Percentiles rank a stretch among this genome's conserved stretches.
Conservation (phyloP, 345 rosid genomes). For the Euclidium syriacum region DNA sequence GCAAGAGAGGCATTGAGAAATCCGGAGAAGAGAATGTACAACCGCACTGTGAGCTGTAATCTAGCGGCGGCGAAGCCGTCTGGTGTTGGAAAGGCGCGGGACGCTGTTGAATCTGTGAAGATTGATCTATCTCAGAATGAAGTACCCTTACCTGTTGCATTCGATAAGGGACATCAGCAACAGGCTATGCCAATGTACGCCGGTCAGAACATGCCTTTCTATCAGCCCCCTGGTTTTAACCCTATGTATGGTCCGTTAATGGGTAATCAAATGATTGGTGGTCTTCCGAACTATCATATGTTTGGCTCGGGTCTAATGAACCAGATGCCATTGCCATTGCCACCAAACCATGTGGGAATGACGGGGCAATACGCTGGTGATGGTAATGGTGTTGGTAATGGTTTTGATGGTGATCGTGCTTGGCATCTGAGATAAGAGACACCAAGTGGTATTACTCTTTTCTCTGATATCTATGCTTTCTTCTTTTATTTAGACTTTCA, state of each 20-base stretch:
- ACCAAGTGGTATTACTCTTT: conserved; percentile 11
- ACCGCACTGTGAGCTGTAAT: conserved; percentile 27
- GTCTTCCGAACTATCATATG: conserved; percentile 20
- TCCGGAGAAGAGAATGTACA: conserved; percentile 37
- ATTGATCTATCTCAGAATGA: conserved; percentile 29
- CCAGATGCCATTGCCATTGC: background rate
- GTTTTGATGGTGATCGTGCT: conserved; percentile 30
- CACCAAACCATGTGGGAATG: conserved; percentile 24
- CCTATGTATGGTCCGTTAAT: conserved; percentile 28
- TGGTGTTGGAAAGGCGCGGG: conserved; percentile 16
- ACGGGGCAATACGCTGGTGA: conserved; percentile 24
- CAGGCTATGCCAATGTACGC: conserved; percentile 18
- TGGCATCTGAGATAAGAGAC: conserved; percentile 26
- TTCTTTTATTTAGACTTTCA: conserved; percentile 13
- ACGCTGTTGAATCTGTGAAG: conserved; percentile 26
- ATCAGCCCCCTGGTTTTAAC: conserved; percentile 24
- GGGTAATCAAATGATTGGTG: conserved; percentile 27
- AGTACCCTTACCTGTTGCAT: conserved; percentile 13
- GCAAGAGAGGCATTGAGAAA: conserved; percentile 32
- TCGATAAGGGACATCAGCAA: conserved; percentile 14
- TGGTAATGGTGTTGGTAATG: conserved; percentile 13
- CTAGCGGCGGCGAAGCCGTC: conserved; percentile 26
- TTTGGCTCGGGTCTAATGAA: conserved; percentile 31
- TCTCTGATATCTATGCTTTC: background rate
- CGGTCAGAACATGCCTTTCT: conserved; percentile 29